Evolutionary conservation across 345 rosid species (phyloP), one percentile per base, ranked within the genome.

Genomic region (Syzygium aromaticum): DNA sequence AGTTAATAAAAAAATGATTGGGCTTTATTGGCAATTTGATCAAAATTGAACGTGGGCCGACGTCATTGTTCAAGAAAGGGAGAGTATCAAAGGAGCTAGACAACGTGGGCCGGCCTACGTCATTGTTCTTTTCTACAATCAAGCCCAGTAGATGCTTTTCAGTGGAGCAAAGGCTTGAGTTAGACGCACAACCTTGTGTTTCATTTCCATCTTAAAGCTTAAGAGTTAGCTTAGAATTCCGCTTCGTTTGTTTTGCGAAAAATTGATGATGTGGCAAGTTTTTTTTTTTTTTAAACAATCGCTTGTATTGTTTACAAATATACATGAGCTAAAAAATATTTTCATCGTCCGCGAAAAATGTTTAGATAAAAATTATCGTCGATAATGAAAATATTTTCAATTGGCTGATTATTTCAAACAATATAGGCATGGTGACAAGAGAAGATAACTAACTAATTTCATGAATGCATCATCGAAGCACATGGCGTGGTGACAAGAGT

Each of bases 271-370:
- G 16, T 67, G 21, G 1, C 30, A 30, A 8, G 15, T 7, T 4
- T 16, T 16, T 30, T 28, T n/a, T 1, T 30, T 28, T n/a, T 0
- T 3, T 14, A 0, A 0, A 14, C 2, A 8, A 54, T 54, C 0
- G 19, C 8, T 54, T 7, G 2, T 54, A 19, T 54, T 11, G 11
- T 11, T 54, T 21, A 21, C 19, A 54, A 54, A 54, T 21, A 54
- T 54, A 8, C 21, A 21, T 54, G 22, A 21, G 1, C 4, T n/a
- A 0, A 21, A 54, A 54, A 21, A 54, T 17, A 19, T 17, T 54
- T 8, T 54, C 23, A 54, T 19, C 4, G 1, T 54, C 7, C 23
- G 19, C 38, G 2, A 7, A 19, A 19, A 54, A 54, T 54, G 2
- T 17, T 54, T 8, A 54, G 21, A 19, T 49, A 33, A 33, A 2